phyloP scores from a whole-genome alignment of 2,329 filamentous ascomycete genomes.

The Aplosporella prunicola region DNA sequence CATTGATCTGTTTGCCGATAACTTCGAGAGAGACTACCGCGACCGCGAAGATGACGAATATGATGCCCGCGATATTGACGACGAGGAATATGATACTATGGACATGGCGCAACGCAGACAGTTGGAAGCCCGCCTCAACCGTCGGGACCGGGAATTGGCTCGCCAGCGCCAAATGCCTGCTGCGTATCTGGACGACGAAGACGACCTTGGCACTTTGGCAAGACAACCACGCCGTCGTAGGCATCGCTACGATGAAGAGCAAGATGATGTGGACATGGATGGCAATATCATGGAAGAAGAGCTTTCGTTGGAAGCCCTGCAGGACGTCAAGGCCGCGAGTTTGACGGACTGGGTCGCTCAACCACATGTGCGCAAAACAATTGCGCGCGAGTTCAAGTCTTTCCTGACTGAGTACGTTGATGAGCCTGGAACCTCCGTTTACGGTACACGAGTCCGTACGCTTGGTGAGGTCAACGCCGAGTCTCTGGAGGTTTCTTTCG shows the following conservation, averaged over 20 bases:
- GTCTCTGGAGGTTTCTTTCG: slow-evolving; percentile 90
- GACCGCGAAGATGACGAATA: slow-evolving; percentile 50
- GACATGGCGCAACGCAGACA: slow-evolving; percentile 56
- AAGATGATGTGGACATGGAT: slow-evolving; percentile 79
- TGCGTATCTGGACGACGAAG: slow-evolving; percentile 69
- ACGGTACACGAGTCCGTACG: slow-evolving; percentile 85
- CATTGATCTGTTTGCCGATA: slow-evolving; percentile 62
- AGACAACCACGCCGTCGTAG: slow-evolving; percentile 76
- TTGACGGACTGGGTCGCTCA: slow-evolving; percentile 93
- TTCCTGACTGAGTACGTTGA: slow-evolving; percentile 97
- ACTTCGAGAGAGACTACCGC: slow-evolving; percentile 55
- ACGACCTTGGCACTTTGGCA: slow-evolving; percentile 74
- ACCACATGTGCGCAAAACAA: slow-evolving; percentile 80
- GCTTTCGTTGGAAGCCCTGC: slow-evolving; percentile 79
- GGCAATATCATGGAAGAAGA: slow-evolving; percentile 95
- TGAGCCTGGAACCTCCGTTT: slow-evolving; percentile 79
- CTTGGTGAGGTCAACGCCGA: slow-evolving; percentile 97
- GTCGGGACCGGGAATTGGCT: slow-evolving; percentile 62
- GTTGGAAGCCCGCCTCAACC: slow-evolving; percentile 64
- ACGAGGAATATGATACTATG: slow-evolving; percentile 66
- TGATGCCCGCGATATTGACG: slow-evolving; percentile 63
- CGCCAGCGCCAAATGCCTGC: slow-evolving; percentile 58
- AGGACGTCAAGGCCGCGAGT: slow-evolving; percentile 87
- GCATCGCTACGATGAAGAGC: slow-evolving; percentile 88
- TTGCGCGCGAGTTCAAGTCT: slow-evolving; percentile 92